phyloP scores from a whole-genome alignment of 306 rosid species.

The apple (Malus domestica) region ASM211411v1 NC_041794.1:20128001-20128500 shows the following conservation, averaged over 20 bases:
- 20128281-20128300: slow-evolving; percentile 47
- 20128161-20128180: background rate
- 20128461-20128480: slow-evolving; percentile 67
- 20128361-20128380: slow-evolving; percentile 48
- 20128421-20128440: slow-evolving; percentile 18
- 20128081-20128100: too few species aligned
- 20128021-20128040: background rate
- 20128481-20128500: slow-evolving; percentile 73
- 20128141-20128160: background rate
- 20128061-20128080: background rate
- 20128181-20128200: slow-evolving; percentile 23
- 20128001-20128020: background rate
- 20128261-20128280: slow-evolving; percentile 24
- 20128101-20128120: too few species aligned
- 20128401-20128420: slow-evolving; percentile 19
- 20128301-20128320: slow-evolving; percentile 61
- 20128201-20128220: slow-evolving; percentile 42
- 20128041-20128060: background rate
- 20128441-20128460: slow-evolving; percentile 49
- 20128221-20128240: slow-evolving; percentile 61
- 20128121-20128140: too few species aligned
- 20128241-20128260: slow-evolving; percentile 20
- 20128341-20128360: slow-evolving; percentile 73
- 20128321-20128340: slow-evolving; percentile 82
- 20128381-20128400: slow-evolving; percentile 21